These are phyloP conservation scores for Vickermania spadyakhi DNA, from an alignment of 208 protist genomes.

Conservation along the genomic window DNA sequence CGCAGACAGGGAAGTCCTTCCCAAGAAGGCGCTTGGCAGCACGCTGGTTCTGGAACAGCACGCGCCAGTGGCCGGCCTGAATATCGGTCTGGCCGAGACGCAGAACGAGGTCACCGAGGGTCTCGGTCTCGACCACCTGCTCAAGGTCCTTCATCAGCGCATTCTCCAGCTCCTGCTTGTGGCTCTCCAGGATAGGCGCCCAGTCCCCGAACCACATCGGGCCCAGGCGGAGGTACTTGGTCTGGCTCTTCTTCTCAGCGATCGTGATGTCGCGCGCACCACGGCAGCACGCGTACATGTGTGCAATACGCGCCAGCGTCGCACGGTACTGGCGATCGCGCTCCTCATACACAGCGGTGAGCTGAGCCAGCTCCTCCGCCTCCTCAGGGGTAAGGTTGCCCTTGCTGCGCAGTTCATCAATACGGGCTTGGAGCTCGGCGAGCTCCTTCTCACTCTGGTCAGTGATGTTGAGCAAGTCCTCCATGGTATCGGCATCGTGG, in stretches of 20 bases:
- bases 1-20: neutral
- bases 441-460: constrained; percentile 56
- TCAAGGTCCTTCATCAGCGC: constrained; percentile 41
- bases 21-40: neutral
- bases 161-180: constrained; percentile 23
- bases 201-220: constrained; percentile 60
- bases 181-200: constrained; percentile 32
- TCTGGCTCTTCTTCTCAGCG: constrained; percentile 19
- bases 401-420: constrained; percentile 39
- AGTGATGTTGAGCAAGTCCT: constrained; percentile 28
- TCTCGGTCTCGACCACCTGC: constrained; percentile 27
- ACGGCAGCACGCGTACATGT: constrained; percentile 46
- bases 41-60: constrained; percentile 7
- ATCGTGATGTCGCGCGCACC: constrained; percentile 49
- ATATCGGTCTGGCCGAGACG: constrained; percentile 28
- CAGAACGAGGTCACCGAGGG: constrained; percentile 33
- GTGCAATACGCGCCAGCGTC: constrained; percentile 43
- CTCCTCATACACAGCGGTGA: constrained; percentile 36
- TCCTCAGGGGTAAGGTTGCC: constrained; percentile 42
- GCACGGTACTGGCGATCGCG: constrained; percentile 37
- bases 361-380: constrained; percentile 63
- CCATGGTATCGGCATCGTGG: constrained; percentile 61
- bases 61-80: constrained; percentile 27
- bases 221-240: constrained; percentile 48
- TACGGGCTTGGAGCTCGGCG: constrained; percentile 33